Evolutionary conservation across 495 filamentous ascomycete genomes (phyloP).

Genomic region (Neurospora sublineolata): DNA sequence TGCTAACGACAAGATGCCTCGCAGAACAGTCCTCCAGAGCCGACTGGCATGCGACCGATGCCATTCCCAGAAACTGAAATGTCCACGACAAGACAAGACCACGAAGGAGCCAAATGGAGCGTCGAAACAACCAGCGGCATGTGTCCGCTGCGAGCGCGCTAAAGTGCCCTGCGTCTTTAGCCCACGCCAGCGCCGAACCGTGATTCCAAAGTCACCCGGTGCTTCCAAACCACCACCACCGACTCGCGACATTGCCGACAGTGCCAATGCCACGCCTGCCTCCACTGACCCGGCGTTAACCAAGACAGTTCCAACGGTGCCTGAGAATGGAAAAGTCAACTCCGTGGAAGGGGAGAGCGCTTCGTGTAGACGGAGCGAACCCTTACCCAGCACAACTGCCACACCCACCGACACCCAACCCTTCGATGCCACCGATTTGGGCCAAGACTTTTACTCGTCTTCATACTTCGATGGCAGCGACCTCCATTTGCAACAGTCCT

Average conservation of each 20-base stretch:
- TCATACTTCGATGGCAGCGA: not conserved
- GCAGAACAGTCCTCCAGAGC: not conserved
- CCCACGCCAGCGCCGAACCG: constrained; percentile 1
- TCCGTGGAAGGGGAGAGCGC: not conserved
- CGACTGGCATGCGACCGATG: constrained; percentile 7
- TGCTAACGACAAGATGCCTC: not conserved
- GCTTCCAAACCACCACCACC: not conserved
- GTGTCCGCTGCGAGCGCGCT: constrained; percentile 2
- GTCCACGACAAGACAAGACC: not conserved
- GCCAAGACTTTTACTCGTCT: not conserved
- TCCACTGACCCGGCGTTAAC: not conserved
- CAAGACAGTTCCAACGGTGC: not conserved
- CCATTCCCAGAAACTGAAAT: constrained; percentile 5
- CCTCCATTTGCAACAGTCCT: not conserved
- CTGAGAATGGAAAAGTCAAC: not conserved
- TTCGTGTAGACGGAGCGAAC: not conserved
- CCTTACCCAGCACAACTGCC: not conserved
- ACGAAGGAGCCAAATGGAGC: not conserved
- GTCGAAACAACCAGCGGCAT: not conserved
- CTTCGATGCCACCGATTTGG: not conserved
- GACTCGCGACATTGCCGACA: not conserved
- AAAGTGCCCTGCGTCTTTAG: constrained; percentile 7
- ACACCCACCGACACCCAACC: not conserved
- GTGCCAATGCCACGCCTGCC: not conserved
- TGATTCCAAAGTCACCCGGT: not conserved